Evolutionary conservation across 192 early-diverging fungal species (phyloP).

Genomic region (Obelidium mucronatum): DNA sequence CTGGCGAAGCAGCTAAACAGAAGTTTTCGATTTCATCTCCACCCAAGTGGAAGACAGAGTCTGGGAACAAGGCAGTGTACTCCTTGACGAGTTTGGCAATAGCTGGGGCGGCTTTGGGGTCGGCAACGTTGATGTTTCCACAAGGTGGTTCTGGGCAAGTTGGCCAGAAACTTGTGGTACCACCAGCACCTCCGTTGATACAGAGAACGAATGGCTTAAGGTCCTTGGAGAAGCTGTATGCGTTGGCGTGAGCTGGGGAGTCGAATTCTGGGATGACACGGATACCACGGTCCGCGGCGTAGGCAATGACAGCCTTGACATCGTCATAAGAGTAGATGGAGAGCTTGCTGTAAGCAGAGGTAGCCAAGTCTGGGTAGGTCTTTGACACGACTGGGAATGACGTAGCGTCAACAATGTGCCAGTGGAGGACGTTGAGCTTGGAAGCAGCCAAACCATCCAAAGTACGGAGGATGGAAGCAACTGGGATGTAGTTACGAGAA

Average conservation of each 20-base stretch:
- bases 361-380: constrained; percentile 5
- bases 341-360: constrained; percentile 12
- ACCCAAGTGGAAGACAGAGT: constrained; percentile 78
- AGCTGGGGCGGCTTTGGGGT: constrained; percentile 64
- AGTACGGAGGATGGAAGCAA: constrained; percentile 26
- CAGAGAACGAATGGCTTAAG: constrained; percentile 31
- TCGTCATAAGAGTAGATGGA: constrained; percentile 79
- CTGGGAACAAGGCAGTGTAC: constrained; percentile 70
- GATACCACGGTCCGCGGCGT: constrained; percentile 77
- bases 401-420: constrained; percentile 52
- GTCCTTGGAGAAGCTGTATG: neutral
- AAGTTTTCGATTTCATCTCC: constrained; percentile 39
- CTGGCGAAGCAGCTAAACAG: constrained; percentile 3
- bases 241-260: constrained; percentile 20
- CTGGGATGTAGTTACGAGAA: constrained; percentile 47
- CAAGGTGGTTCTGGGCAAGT: constrained; percentile 69
- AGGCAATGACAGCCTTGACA: constrained; percentile 73
- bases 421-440: constrained; percentile 44
- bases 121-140: constrained; percentile 77
- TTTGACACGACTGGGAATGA: constrained; percentile 22
- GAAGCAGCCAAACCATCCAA: constrained; percentile 33
- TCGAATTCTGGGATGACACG: constrained; percentile 94
- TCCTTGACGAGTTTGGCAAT: constrained; percentile 71
- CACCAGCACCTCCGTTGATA: constrained; percentile 29
- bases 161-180: constrained; percentile 41